These are phyloP conservation scores for Onygenales sp. DNA, from an alignment of 2,329 filamentous ascomycete species.

Conservation along the genomic window DNA sequence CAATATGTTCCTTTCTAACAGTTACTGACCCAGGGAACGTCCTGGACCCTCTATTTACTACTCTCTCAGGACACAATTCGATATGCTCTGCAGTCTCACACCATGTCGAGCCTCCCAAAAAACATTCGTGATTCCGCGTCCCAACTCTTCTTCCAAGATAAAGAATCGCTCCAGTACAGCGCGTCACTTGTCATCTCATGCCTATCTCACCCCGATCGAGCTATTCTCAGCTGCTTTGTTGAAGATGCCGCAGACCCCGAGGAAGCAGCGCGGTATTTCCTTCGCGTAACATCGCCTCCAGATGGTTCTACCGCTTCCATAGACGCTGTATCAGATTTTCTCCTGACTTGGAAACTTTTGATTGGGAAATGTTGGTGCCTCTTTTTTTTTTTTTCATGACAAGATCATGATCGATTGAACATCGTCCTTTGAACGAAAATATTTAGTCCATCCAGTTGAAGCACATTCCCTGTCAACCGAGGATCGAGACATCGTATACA, in stretches of 20 bases:
- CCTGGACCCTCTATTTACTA: no score
- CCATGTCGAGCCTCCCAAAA: slow-evolving; percentile 4
- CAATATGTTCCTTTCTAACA: no score
- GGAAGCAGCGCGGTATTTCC: slow-evolving; percentile 10
- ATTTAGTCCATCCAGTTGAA: slow-evolving; percentile 9
- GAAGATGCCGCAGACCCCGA: slow-evolving; percentile 9
- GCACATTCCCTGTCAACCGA: slow-evolving; percentile 4
- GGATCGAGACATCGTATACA: slow-evolving; percentile 8
- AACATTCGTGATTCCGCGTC: slow-evolving; percentile 13
- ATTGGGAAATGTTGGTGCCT: slow-evolving; percentile 10
- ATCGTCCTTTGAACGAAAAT: not conserved
- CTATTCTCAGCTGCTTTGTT: slow-evolving; percentile 11
- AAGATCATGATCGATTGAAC: not conserved
- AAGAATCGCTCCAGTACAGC: slow-evolving; percentile 9
- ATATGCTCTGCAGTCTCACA: not conserved
- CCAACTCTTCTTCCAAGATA: slow-evolving; percentile 13
- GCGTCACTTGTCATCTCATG: slow-evolving; percentile 10
- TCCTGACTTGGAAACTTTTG: slow-evolving; percentile 8
- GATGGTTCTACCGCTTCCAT: not conserved
- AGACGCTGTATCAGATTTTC: slow-evolving; percentile 3
- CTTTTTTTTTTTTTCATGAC: not conserved
- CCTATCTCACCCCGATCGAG: slow-evolving; percentile 12
- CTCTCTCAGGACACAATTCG: no score
- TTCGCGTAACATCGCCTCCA: not conserved
- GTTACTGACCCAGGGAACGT: no score